Percentiles rank a stretch among this genome's conserved stretches.
phyloP scores from a whole-genome alignment of 331 rosid genomes.

The Quercus lobata region DNA sequence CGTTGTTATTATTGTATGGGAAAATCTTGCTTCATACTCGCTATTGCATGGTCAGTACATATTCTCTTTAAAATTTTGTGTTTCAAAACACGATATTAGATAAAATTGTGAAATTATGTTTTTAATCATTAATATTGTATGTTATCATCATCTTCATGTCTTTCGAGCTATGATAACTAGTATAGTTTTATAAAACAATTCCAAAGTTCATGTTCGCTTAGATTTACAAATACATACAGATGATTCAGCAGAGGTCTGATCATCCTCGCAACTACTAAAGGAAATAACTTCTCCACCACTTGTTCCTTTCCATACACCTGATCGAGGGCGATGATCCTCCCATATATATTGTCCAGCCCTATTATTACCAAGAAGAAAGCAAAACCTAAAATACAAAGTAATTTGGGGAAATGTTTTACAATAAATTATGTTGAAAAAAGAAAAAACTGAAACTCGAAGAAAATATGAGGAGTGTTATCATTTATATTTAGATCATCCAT shows the following conservation, averaged over 20 bases:
- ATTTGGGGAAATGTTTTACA: no score
- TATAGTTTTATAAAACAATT: background rate
- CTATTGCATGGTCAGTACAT: fast-evolving
- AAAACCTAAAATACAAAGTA: background rate
- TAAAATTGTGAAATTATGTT: no score
- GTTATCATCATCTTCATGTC: background rate
- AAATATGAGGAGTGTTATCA: no score
- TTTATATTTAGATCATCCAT: no score
- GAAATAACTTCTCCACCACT: constrained; percentile 89
- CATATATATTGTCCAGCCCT: constrained; percentile 75
- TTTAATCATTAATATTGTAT: no score
- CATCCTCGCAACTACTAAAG: constrained; percentile 83
- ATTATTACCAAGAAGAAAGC: constrained; percentile 15
- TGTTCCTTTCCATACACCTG: constrained; percentile 87
- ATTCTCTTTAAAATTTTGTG: no score
- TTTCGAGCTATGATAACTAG: background rate
- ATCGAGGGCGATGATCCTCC: constrained; percentile 94
- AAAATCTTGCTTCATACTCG: no score
- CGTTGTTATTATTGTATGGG: background rate
- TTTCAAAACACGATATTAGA: no score
- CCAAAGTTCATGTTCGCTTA: background rate
- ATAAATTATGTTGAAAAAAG: no score
- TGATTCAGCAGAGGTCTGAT: constrained; percentile 87
- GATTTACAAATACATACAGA: constrained; percentile 48
- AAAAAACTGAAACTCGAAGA: no score